These are phyloP conservation scores for Penicillium argentinense DNA, from an alignment of 495 filamentous ascomycete genomes.

Conservation along the genomic window DNA sequence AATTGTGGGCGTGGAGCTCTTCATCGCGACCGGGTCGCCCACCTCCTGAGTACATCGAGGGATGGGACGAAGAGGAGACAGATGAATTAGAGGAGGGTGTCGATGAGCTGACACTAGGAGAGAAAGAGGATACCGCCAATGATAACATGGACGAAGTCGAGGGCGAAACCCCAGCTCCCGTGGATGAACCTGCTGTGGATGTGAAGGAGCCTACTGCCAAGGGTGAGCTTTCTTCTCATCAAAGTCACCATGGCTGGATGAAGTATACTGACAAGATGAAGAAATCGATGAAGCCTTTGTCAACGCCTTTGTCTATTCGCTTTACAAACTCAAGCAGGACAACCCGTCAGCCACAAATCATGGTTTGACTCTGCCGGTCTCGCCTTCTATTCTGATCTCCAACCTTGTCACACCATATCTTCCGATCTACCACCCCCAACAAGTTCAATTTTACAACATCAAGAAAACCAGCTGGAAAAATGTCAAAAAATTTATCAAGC, in stretches of 20 bases:
- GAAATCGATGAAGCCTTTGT: constrained; percentile 70
- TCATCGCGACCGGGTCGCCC: constrained; percentile 52
- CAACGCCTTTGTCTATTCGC: constrained; percentile 66
- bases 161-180: constrained; percentile 6
- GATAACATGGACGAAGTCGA: constrained; percentile 29
- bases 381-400: constrained; percentile 65
- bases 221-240: constrained; percentile 34
- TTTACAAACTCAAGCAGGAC: constrained; percentile 56
- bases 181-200: constrained; percentile 29
- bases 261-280: constrained; percentile 29
- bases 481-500: constrained; percentile 71
- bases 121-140: constrained; percentile 26
- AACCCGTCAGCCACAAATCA: constrained; percentile 48
- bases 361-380: constrained; percentile 60
- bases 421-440: constrained; percentile 55
- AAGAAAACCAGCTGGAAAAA: constrained; percentile 79
- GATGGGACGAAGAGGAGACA: constrained; percentile 40
- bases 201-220: constrained; percentile 55
- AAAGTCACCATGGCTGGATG: not conserved
- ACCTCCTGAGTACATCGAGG: constrained; percentile 50
- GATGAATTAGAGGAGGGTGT: constrained; percentile 42
- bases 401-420: constrained; percentile 67
- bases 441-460: constrained; percentile 61
- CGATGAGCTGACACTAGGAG: constrained; percentile 42
- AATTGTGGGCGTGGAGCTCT: constrained; percentile 66